Base-by-base conservation (phyloP, 345 rosid species). In the Euphorbia peplus region DNA sequence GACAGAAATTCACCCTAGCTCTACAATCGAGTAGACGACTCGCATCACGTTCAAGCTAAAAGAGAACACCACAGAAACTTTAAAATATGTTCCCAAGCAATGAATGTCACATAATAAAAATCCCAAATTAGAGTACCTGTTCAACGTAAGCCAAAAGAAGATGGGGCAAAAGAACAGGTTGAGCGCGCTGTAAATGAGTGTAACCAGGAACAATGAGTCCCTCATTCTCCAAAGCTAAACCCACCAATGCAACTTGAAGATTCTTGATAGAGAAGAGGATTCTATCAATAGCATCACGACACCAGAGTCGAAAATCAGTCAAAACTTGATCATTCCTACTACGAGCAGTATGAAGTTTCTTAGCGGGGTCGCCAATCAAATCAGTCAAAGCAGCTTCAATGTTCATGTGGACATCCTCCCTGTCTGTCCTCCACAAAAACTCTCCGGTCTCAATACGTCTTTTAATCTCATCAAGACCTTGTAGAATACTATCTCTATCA, bases 381-480 rank as follows among this genome's bases (percentile, higher is more conserved):
- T 95, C 98, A 65, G 90, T 95, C 24, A 95, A 86, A 0, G 97
- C 88, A 21, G 96, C 99, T 80, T 95, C 97, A 66, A 95, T 88
- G 80, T 95, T 95, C 99, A 95, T 90, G 71, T 91, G 99, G 35
- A 90, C 99, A 81, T 95, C 96, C 76, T 95, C 99, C 76, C 97
- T 61, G 71, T 90, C 98, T 51, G 89, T 84, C 81, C 93, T 91
- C 99, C 99, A 95, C 61, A 76, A 79, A 71, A 95, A 95, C 41
- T 86, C 73, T 42, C 86, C 90, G 8, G 71, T 83, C 69, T 82
- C 91, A 62, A 95, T 91, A 44, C 51, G 76, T 57, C 59, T 83
- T 81, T 88, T 80, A 15, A 95, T 95, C 70, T 86, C 88, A 74
- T 87, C 88, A 21, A 95, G 88, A 60, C 99, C 99, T 78, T 50